Evolutionary conservation across 208 protist genomes (phyloP).

Genomic region (Leptomonas pyrrhocoris): DNA sequence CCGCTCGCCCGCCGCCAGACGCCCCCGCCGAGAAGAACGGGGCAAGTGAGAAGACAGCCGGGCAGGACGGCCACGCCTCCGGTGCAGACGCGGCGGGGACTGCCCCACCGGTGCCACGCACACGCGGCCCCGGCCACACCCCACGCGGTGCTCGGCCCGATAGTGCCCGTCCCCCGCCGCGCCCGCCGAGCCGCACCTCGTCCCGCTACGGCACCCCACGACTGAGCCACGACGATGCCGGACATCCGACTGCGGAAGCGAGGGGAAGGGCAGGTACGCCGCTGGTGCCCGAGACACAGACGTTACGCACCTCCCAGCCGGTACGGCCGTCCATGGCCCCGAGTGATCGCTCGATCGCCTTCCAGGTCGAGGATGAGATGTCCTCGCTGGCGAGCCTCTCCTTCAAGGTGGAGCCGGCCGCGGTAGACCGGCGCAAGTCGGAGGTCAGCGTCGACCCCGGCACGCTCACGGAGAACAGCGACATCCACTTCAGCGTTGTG

Average conservation of each 20-base stretch:
- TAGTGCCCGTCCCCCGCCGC: slow-evolving; percentile 21
- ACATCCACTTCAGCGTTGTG: slow-evolving; percentile 23
- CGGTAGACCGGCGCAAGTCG: not conserved
- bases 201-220: slow-evolving; percentile 25
- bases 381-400: slow-evolving; percentile 16
- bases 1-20: no score
- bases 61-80: not conserved
- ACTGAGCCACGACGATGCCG: slow-evolving; percentile 3
- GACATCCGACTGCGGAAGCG: not conserved
- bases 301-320: not conserved
- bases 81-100: not conserved
- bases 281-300: slow-evolving; percentile 11
- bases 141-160: slow-evolving; percentile 28
- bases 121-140: slow-evolving; percentile 49
- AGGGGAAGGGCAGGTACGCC: not conserved
- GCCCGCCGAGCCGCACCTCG: slow-evolving; percentile 35
- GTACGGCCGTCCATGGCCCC: slow-evolving; percentile 8
- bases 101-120: slow-evolving; percentile 46
- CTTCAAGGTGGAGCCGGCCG: slow-evolving; percentile 28
- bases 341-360: slow-evolving; percentile 21
- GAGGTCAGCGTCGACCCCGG: slow-evolving; percentile 1
- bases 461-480: slow-evolving; percentile 16
- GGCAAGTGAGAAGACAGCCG: slow-evolving; percentile 1
- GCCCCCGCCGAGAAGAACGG: not conserved
- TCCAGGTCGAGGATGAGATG: slow-evolving; percentile 12